Conservation (phyloP, 495 filamentous ascomycete species). For the Trichoderma asperelloides region DNA sequence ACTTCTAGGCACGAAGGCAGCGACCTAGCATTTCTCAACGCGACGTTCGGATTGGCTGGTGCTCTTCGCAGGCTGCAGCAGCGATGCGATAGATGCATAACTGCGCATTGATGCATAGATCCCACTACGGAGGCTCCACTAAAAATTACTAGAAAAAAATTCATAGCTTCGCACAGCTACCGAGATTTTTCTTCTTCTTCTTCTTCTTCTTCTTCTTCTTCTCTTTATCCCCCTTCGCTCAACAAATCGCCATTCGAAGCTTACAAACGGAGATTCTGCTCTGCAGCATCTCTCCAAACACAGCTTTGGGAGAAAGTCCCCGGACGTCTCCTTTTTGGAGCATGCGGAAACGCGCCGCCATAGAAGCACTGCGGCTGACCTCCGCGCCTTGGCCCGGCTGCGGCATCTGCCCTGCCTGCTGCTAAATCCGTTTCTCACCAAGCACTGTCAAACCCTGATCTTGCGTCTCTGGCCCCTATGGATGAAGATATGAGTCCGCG, state of each 20-base stretch:
- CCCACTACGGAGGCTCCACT: neutral
- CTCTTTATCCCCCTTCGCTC: constrained; percentile 70
- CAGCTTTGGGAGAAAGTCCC: constrained; percentile 99
- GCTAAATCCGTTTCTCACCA: constrained; percentile 24
- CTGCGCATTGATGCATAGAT: neutral
- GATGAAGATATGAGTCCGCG: constrained; percentile 87
- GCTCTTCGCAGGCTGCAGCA: neutral
- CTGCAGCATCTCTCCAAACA: constrained; percentile 30
- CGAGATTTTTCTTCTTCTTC: constrained; percentile 18
- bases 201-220: constrained; percentile 38
- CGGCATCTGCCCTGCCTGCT: constrained; percentile 29
- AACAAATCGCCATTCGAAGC: constrained; percentile 99
- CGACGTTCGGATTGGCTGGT: constrained; percentile 4
- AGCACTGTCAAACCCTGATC: constrained; percentile 5
- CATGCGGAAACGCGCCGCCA: constrained; percentile 97
- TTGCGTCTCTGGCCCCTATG: constrained; percentile 41
- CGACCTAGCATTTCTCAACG: neutral
- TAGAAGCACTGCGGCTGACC: constrained; percentile 79
- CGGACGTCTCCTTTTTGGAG: constrained; percentile 63
- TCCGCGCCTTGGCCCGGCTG: constrained; percentile 50
- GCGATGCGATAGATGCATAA: neutral
- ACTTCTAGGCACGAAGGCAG: constrained; percentile 6
- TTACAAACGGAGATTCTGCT: constrained; percentile 72
- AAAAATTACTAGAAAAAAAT: constrained; percentile 20
- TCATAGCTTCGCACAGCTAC: constrained; percentile 7